A percentile compares a stretch with the other conserved stretches of the same genome.
Evolutionary conservation across 2,329 filamentous ascomycete genomes (phyloP).

Genomic region (Neoarthrinium moseri): DNA sequence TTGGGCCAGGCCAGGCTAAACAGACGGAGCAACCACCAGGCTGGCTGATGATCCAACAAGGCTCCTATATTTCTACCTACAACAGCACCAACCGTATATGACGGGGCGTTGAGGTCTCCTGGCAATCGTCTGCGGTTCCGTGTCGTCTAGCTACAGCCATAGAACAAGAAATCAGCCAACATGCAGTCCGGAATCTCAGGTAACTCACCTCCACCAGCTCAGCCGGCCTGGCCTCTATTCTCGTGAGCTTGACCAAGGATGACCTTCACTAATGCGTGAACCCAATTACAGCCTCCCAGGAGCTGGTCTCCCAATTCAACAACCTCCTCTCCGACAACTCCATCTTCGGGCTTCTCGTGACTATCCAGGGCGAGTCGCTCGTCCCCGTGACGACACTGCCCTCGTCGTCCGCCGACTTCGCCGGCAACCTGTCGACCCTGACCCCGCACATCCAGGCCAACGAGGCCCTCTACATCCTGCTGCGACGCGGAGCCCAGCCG

Average conservation of each 20-base stretch:
- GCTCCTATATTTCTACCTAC: too few species aligned
- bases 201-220: constrained; percentile 29
- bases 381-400: constrained; percentile 57
- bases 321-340: constrained; percentile 59
- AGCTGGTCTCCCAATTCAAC: constrained; percentile 74
- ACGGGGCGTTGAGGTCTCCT: too few species aligned
- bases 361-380: constrained; percentile 68
- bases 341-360: constrained; percentile 69
- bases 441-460: constrained; percentile 63
- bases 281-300: constrained; percentile 62
- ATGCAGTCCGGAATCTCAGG: constrained; percentile 83
- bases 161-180: constrained; percentile 24
- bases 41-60: too few species aligned
- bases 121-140: too few species aligned
- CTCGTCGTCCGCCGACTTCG: constrained; percentile 56
- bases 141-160: too few species aligned
- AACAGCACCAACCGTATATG: too few species aligned
- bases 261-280: not conserved
- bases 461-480: constrained; percentile 70
- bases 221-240: not conserved
- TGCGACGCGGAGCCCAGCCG: constrained; percentile 61
- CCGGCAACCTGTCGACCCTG: constrained; percentile 62
- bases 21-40: too few species aligned
- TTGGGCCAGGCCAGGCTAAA: too few species aligned
- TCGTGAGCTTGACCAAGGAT: not conserved